Base-by-base conservation (phyloP, 140 eudicot species). In the Senecio squalidus region DNA sequence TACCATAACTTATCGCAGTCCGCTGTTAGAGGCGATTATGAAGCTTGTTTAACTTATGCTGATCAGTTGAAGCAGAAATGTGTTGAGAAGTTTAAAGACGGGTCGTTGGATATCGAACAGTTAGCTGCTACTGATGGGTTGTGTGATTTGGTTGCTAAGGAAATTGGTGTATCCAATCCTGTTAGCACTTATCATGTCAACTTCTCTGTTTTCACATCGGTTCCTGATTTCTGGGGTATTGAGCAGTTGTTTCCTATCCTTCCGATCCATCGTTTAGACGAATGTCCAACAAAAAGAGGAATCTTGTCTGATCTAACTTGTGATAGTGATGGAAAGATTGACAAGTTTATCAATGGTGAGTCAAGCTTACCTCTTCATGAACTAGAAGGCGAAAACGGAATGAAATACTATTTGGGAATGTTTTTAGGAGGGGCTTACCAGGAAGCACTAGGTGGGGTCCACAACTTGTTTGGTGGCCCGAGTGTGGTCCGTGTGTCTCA, bases 151-250 rank as follows among this genome's bases (percentile, higher is more conserved):
- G 85, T 92, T 0, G 70, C 86, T 0, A 87, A 92, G 55, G 95
- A 81, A 4, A 73, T 81, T 24, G 98, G 98, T 4, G 80, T 74
- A 5, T 60, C 86, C 3, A 86, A 84, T 62, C 81, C 82, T 0
- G 82, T 92, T 2, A 81, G 77, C 68, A 87, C 95, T 20, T 87
- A 92, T 68, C 87, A 87, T 73, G 87, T 92, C 3, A 92, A 92
- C 28, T 65, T 92, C 0, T 92, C 98, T 0, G 65, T 92, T 62
- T 92, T 92, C 73, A 92, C 98, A 28, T 92, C 98, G 5, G 72
- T 92, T 66, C 98, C 98, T 62, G 98, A 92, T 78, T 81, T 84
- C 74, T 92, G 98, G 99, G 98, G 83, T 10, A 87, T 92, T 5
- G 87, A 78, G 4, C 98, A 92, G 70, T 66, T 87, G 62, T 92